Percentiles rank a stretch among this genome's conserved stretches.
Evolutionary conservation across 768 basidiomycete genomes (phyloP).

Genomic region (Lyophyllum shimeji): DNA sequence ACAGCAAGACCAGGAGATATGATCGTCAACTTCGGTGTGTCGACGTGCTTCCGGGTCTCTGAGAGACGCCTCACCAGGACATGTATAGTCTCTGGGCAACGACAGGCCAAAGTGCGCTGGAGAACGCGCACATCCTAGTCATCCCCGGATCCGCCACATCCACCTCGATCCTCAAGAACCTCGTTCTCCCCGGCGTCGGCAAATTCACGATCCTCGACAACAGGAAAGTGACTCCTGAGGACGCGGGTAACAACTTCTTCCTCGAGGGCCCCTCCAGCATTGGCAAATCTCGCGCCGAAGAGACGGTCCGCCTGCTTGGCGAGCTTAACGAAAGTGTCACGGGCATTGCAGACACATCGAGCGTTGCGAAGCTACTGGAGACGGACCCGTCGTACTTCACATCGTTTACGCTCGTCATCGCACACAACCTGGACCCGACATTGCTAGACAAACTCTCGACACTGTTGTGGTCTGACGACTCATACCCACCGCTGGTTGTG

Average conservation of each 20-base stretch:
- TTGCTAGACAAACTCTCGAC: slow-evolving; percentile 59
- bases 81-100: slow-evolving; percentile 83
- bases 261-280: slow-evolving; percentile 74
- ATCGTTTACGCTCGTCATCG: slow-evolving; percentile 78
- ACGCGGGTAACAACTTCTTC: slow-evolving; percentile 97
- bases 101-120: slow-evolving; percentile 86
- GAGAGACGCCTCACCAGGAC: background rate
- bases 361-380: slow-evolving; percentile 58
- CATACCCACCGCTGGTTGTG: slow-evolving; percentile 66
- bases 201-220: slow-evolving; percentile 90
- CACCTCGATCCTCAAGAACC: slow-evolving; percentile 91
- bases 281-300: slow-evolving; percentile 75
- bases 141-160: slow-evolving; percentile 81
- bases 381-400: slow-evolving; percentile 52
- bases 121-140: slow-evolving; percentile 79
- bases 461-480: slow-evolving; percentile 66
- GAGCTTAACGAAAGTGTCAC: slow-evolving; percentile 91
- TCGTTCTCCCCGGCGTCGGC: slow-evolving; percentile 95
- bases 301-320: slow-evolving; percentile 70
- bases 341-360: slow-evolving; percentile 59
- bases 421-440: slow-evolving; percentile 69
- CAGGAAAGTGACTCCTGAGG: slow-evolving; percentile 57
- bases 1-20: slow-evolving; percentile 87
- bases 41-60: background rate
- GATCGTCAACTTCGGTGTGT: slow-evolving; percentile 90